Evolutionary conservation across 805 yeast genomes (phyloP), one percentile per base, ranked within the genome.

Genomic region (Candida chauliodis): DNA sequence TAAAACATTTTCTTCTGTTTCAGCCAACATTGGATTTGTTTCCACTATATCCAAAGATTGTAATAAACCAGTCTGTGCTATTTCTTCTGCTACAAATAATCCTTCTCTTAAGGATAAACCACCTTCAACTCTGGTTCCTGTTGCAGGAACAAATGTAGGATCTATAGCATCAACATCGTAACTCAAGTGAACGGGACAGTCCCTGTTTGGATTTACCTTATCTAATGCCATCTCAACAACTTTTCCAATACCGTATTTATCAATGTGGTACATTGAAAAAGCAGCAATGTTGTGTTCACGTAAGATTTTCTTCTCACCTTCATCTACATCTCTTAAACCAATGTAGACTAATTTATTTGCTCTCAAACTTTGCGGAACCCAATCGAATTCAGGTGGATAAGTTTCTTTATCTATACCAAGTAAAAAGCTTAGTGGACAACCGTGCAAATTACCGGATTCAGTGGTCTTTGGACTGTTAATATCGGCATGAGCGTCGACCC

Each of bases 401-500:
- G 73, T 57, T 26, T 76, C 79, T 38, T 64, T 59, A 48, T 84
- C 87, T 38, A 90, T 67, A 2, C 97, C 97, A 76, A 89, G 70
- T 40, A 91, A 69, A 57, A 93, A 93, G 2, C 96, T 78, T 24
- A 91, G 88, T 2, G 99, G 99, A 59, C 97, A 90, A 5, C 99
- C 99, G 60, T 91, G 99, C 51, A 91, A 71, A 61, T 91, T 93
- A 29, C 98, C 98, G 6, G 91, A 79, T 20, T 75, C 83, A 2
- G 97, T 81, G 7, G 88, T 78, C 24, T 71, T 69, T 8, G 96
- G 86, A 1, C 97, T 84, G 69, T 93, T 93, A 58, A 93, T 83
- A 60, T 91, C 99, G 14, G 98, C 96, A 60, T 91, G 99, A 0
- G 99, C 99, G 63, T 91, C 99, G 51, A 91, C 83, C 99, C 99